These are phyloP conservation scores for Avena atlantica DNA, from an alignment of 176 grass and related monocot species.

Conservation along the genomic window DNA sequence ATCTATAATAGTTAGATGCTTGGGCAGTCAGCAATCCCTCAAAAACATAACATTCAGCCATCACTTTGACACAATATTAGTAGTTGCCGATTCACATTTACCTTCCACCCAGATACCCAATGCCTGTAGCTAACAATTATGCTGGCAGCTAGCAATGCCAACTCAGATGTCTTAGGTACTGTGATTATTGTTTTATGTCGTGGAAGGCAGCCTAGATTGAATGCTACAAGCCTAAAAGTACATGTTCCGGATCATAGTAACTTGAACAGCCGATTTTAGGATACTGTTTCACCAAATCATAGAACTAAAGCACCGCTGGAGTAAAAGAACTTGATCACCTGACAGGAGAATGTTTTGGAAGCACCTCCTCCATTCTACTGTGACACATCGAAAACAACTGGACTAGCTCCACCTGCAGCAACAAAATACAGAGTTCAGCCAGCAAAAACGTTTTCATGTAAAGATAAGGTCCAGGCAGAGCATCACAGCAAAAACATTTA, in stretches of 20 bases:
- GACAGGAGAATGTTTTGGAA: conserved; percentile 50
- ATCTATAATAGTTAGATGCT: background rate
- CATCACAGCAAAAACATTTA: background rate
- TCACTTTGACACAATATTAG: background rate
- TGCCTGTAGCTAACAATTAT: conserved; percentile 57
- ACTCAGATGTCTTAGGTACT: conserved; percentile 57
- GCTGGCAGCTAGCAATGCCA: conserved; percentile 69
- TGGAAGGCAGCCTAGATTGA: conserved; percentile 90
- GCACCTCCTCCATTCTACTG: conserved; percentile 78
- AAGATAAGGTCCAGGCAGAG: conserved; percentile 20
- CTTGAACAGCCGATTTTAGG: conserved; percentile 6
- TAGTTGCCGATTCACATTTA: conserved; percentile 34
- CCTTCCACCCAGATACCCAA: conserved; percentile 89
- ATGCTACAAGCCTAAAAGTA: conserved; percentile 47
- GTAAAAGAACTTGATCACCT: conserved; percentile 8
- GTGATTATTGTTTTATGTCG: conserved; percentile 62
- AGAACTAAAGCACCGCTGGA: background rate
- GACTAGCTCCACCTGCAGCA: conserved; percentile 60
- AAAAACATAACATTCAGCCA: background rate
- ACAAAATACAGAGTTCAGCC: conserved; percentile 7
- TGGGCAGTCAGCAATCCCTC: background rate
- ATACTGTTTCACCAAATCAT: background rate
- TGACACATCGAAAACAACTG: conserved; percentile 73
- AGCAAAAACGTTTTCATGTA: background rate
- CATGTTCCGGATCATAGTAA: background rate